Evolutionary conservation across 495 filamentous ascomycete species (phyloP).

Genomic region (Lichenothelia convexa): DNA sequence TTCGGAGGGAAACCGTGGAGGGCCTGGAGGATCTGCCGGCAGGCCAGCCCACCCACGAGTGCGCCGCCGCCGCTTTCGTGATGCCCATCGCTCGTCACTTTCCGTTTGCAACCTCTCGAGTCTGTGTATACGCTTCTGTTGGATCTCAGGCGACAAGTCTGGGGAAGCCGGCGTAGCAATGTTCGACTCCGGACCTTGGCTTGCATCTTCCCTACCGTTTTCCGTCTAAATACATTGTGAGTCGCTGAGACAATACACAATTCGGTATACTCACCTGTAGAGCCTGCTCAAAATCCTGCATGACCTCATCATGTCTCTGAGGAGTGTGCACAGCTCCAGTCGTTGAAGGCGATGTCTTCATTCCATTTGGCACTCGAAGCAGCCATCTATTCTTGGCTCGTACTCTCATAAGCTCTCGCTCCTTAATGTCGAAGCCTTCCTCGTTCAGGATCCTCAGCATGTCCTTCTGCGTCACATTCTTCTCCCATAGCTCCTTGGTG

Average conservation of each 20-base stretch:
- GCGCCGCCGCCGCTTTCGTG: constrained; percentile 52
- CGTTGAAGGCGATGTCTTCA: constrained; percentile 27
- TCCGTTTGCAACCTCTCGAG: constrained; percentile 34
- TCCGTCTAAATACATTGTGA: neutral
- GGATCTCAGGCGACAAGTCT: constrained; percentile 14
- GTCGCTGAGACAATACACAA: neutral
- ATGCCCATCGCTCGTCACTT: constrained; percentile 42
- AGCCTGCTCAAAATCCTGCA: constrained; percentile 6
- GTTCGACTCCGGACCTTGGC: neutral
- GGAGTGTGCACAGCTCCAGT: constrained; percentile 1
- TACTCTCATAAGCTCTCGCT: constrained; percentile 47
- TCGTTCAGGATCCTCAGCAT: constrained; percentile 52
- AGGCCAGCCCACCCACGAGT: constrained; percentile 54
- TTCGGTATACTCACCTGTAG: constrained; percentile 1
- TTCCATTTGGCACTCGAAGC: constrained; percentile 39
- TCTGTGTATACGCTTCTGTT: constrained; percentile 13
- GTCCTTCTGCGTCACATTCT: constrained; percentile 46
- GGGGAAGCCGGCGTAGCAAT: neutral
- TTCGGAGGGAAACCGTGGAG: constrained; percentile 64
- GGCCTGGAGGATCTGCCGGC: constrained; percentile 53
- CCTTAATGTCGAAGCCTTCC: constrained; percentile 54
- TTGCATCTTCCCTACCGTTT: neutral
- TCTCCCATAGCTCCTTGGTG: constrained; percentile 59
- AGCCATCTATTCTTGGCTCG: constrained; percentile 46
- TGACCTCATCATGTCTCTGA: constrained; percentile 2